Percentiles rank a stretch among this genome's conserved stretches.
phyloP scores from a whole-genome alignment of 176 grass and related monocot species.

The Leersia perrieri region DNA sequence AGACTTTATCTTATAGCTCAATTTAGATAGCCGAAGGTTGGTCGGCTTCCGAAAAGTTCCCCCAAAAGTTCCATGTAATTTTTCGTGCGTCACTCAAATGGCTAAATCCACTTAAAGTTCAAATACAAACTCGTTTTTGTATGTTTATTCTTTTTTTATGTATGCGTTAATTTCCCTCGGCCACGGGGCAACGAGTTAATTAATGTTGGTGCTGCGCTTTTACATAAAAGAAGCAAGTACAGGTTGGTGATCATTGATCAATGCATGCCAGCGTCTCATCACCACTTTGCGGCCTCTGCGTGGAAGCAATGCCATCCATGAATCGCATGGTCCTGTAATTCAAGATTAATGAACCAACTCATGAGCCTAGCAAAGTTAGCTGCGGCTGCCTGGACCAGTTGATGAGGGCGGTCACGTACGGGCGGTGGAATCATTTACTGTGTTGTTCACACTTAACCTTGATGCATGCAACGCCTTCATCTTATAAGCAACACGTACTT shows the following conservation, averaged over 20 bases:
- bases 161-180: not conserved
- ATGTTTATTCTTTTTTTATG: not conserved
- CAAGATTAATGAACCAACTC: not conserved
- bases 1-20: too few relatives aligned
- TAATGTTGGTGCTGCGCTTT: not conserved
- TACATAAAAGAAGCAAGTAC: not conserved
- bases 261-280: not conserved
- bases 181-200: not conserved
- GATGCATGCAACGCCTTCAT: not conserved
- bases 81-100: too few relatives aligned
- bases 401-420: not conserved
- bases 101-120: too few relatives aligned
- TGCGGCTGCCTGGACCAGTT: not conserved
- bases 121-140: too few relatives aligned
- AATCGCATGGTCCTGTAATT: not conserved
- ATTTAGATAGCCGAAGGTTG: too few relatives aligned
- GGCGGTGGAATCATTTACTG: not conserved
- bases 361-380: not conserved
- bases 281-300: not conserved
- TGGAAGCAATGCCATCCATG: not conserved
- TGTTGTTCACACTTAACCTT: not conserved
- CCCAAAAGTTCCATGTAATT: too few relatives aligned
- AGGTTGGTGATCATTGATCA: not conserved
- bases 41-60: too few relatives aligned
- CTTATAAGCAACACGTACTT: not conserved